Conservation (phyloP, 2,329 filamentous ascomycete species). For the Hysterium pulicare region DNA sequence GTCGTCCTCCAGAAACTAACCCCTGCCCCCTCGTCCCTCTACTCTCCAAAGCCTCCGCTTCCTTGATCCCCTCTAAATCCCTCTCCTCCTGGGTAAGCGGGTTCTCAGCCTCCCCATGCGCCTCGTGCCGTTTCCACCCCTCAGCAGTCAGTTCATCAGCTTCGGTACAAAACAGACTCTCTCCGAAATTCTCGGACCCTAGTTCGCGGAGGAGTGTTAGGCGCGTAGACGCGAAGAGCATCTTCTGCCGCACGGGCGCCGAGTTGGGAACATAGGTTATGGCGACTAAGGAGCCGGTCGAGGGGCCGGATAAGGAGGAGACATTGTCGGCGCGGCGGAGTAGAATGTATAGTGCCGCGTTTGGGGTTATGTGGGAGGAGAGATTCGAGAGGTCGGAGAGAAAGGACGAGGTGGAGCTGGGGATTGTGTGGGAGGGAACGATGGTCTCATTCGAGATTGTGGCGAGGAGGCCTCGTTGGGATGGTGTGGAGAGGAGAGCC, state of each 20-base stretch:
- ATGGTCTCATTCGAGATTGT: constrained; percentile 68
- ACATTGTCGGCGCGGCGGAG: constrained; percentile 62
- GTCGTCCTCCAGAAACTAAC: constrained; percentile 33
- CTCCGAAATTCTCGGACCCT: constrained; percentile 73
- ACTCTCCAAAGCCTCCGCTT: constrained; percentile 71
- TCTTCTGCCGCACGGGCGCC: constrained; percentile 79
- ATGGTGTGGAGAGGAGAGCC: constrained; percentile 58
- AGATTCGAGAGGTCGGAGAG: constrained; percentile 62
- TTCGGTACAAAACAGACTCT: constrained; percentile 70
- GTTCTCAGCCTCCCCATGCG: constrained; percentile 58
- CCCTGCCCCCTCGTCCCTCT: constrained; percentile 58
- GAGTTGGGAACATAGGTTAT: constrained; percentile 77
- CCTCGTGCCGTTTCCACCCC: constrained; percentile 71
- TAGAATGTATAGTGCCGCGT: constrained; percentile 69
- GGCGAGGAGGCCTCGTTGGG: constrained; percentile 67
- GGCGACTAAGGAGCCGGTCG: constrained; percentile 50
- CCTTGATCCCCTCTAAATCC: constrained; percentile 67
- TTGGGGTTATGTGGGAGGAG: constrained; percentile 60
- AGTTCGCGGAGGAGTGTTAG: constrained; percentile 73
- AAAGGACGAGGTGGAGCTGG: constrained; percentile 55
- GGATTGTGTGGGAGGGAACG: constrained; percentile 56
- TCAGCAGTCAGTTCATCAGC: constrained; percentile 64
- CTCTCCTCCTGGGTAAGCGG: constrained; percentile 78
- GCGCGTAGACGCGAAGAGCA: constrained; percentile 76
- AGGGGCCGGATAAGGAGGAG: constrained; percentile 35